These are phyloP conservation scores for Tuber aestivum DNA, from an alignment of 495 filamentous ascomycete species.

Conservation along the genomic window DNA sequence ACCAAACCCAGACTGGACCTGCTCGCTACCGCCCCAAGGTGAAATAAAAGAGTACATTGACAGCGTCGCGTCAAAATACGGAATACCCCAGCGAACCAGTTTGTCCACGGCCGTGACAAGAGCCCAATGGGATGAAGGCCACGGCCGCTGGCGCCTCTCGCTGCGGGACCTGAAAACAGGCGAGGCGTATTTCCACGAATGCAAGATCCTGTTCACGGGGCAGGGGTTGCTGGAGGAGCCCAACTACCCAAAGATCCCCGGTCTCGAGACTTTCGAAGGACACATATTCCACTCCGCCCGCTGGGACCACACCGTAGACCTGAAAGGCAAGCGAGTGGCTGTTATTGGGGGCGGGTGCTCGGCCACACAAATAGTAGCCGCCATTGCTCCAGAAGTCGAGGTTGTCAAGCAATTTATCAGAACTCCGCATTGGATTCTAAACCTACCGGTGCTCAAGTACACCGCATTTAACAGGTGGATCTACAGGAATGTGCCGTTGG, in stretches of 20 bases:
- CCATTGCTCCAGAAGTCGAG: conserved; percentile 20
- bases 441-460: background rate
- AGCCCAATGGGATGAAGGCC: conserved; percentile 47
- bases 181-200: conserved; percentile 42
- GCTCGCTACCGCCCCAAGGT: conserved; percentile 45
- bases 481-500: background rate
- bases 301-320: conserved; percentile 49
- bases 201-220: conserved; percentile 55
- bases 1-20: conserved; percentile 48
- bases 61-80: conserved; percentile 47
- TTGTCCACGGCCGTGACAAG: conserved; percentile 46
- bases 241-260: conserved; percentile 46
- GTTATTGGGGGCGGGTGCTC: conserved; percentile 51
- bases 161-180: conserved; percentile 40
- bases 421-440: conserved; percentile 26
- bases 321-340: conserved; percentile 50
- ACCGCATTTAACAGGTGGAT: background rate
- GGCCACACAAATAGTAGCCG: conserved; percentile 48
- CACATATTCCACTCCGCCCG: conserved; percentile 51
- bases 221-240: conserved; percentile 52
- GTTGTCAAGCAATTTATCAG: conserved; percentile 38
- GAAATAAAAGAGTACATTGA: conserved; percentile 51
- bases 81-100: conserved; percentile 46
- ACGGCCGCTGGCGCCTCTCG: conserved; percentile 47
- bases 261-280: conserved; percentile 48